Evolutionary conservation across 2,329 filamentous ascomycete genomes (phyloP), one percentile per base, ranked within the genome.

Genomic region (Metarhizium anisopliae): DNA sequence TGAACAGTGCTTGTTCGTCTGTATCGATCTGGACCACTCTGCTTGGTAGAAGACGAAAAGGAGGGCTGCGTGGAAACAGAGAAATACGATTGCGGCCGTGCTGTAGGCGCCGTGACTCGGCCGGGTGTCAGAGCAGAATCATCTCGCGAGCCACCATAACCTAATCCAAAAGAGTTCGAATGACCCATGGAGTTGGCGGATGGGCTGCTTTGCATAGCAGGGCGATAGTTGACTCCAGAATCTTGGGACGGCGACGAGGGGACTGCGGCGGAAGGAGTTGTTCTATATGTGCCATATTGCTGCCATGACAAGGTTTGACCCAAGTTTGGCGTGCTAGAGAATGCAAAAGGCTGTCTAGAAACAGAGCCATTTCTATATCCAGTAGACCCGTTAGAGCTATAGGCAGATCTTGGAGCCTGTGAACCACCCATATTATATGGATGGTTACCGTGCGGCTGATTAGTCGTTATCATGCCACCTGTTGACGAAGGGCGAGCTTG

Each of bases 331-430:
- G 86, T 86, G 63, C 77, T 80, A 2, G 83, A 87, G 67, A 91
- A 91, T 47, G 87, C 86, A 71, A 91, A 92, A 8, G 87, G 87
- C 66, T 90, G 86, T 59, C 89, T 82, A 14, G 86, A 82, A 29
- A 76, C 75, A 38, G 77, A 73, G 60, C 74, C 78, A 59, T 77
- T 77, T 64, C 79, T 82, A 68, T 83, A 87, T 55, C 71, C 75
- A 47, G 74, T 67, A 45, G 69, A 67, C 61, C 69, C 77, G 14
- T 58, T 60, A 38, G 61, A 61, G 45, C 65, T 53, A 36, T 67
- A 68, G 4, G 60, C 55, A 32, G 66, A 66, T 59, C 70, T 63
- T 7, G 69, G 65, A 42, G 67, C 61, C 55, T 71, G 70, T 16
- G 67, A 56, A 5, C 60, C 57, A 16, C 72, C 72, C 55, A 69